A percentile compares a stretch with the other conserved stretches of the same genome.
Evolutionary conservation across 1,139 yeast species (phyloP).

Genomic region (Eremothecium coryli): DNA sequence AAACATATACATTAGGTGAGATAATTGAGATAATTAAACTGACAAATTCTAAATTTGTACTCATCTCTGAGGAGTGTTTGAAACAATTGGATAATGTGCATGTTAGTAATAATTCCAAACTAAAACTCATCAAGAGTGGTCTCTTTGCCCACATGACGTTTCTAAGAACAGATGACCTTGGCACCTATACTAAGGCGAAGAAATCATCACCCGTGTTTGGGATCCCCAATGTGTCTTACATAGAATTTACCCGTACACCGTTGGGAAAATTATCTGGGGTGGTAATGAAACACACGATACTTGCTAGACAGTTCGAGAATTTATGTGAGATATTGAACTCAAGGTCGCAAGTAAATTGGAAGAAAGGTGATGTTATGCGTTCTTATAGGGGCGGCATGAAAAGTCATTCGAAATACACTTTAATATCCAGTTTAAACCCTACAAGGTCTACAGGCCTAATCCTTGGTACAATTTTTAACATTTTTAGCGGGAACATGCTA

Average conservation of each 20-base stretch:
- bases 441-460: slow-evolving; percentile 84
- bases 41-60: slow-evolving; percentile 68
- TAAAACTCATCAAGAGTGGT: slow-evolving; percentile 46
- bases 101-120: slow-evolving; percentile 30
- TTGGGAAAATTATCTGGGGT: slow-evolving; percentile 90
- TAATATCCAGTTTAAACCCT: slow-evolving; percentile 73
- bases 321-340: slow-evolving; percentile 60
- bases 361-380: slow-evolving; percentile 31
- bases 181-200: slow-evolving; percentile 53
- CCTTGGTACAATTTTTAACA: slow-evolving; percentile 68
- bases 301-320: slow-evolving; percentile 80
- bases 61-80: slow-evolving; percentile 71
- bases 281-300: slow-evolving; percentile 80
- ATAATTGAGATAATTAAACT: slow-evolving; percentile 60
- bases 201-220: slow-evolving; percentile 59
- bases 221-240: slow-evolving; percentile 77
- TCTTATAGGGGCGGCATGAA: slow-evolving; percentile 28
- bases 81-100: slow-evolving; percentile 60
- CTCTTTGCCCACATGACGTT: slow-evolving; percentile 39
- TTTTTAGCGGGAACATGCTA: slow-evolving; percentile 75
- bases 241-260: slow-evolving; percentile 85
- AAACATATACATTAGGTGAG: slow-evolving; percentile 53
- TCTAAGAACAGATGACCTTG: slow-evolving; percentile 87
- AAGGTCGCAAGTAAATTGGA: slow-evolving; percentile 38
- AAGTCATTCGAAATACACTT: slow-evolving; percentile 29